A percentile compares a stretch with the other conserved stretches of the same genome.
phyloP scores from a whole-genome alignment of 2,329 filamentous ascomycete species.

The Alternaria gansuensis region DNA sequence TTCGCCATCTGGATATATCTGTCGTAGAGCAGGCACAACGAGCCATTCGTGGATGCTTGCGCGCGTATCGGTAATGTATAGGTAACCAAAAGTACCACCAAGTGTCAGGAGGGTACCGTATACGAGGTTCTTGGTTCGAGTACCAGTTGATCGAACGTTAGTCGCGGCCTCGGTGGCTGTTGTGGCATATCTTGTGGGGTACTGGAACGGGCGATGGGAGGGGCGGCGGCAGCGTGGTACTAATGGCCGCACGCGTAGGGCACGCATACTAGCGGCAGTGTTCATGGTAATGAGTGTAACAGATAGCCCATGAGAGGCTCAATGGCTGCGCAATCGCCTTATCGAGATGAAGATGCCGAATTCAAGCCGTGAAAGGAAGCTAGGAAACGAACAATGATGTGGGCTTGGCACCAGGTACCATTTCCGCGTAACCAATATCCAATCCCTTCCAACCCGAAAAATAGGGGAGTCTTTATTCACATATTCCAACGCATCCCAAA shows the following conservation, averaged over 20 bases:
- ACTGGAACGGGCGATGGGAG: conserved; percentile 26
- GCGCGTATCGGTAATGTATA: conserved; percentile 64
- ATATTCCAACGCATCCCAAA: conserved; percentile 58
- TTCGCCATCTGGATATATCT: conserved; percentile 78
- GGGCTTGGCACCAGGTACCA: conserved; percentile 13
- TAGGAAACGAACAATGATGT: conserved; percentile 17
- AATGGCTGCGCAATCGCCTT: conserved; percentile 32
- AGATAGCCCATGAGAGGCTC: conserved; percentile 31
- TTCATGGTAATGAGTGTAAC: conserved; percentile 37
- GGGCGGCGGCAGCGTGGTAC: conserved; percentile 29
- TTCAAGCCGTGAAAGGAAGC: conserved; percentile 6
- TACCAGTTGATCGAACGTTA: conserved; percentile 53
- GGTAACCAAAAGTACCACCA: conserved; percentile 56
- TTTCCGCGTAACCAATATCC: conserved; percentile 50
- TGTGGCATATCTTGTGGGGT: conserved; percentile 38
- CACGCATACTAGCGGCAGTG: conserved; percentile 40
- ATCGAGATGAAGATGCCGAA: conserved; percentile 10
- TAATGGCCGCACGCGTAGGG: conserved; percentile 39
- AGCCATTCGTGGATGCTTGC: conserved; percentile 63
- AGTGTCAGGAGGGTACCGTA: conserved; percentile 65
- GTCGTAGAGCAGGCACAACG: conserved; percentile 69
- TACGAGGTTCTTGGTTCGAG: conserved; percentile 60
- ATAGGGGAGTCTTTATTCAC: conserved; percentile 56
- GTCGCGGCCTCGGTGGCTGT: conserved; percentile 39
- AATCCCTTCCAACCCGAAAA: conserved; percentile 56